These are phyloP conservation scores for Exserohilum rostratum DNA, from an alignment of 2,329 filamentous ascomycete species.

Conservation along the genomic window DNA sequence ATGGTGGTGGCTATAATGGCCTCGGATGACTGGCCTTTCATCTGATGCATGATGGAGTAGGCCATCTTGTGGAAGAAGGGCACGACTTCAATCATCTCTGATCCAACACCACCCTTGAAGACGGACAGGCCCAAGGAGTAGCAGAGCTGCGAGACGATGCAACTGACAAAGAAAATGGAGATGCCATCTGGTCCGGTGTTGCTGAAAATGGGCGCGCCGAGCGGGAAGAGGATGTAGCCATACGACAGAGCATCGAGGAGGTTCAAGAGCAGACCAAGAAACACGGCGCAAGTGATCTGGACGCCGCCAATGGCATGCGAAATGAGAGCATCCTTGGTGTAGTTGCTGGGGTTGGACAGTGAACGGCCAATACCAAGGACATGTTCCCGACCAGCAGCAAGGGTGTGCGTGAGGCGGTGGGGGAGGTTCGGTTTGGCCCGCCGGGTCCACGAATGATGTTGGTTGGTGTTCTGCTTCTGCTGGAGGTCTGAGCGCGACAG, in stretches of 20 bases:
- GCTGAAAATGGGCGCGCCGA: conserved; percentile 84
- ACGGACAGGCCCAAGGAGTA: conserved; percentile 85
- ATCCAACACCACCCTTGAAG: conserved; percentile 90
- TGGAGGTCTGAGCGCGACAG: conserved; percentile 32
- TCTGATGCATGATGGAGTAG: conserved; percentile 76
- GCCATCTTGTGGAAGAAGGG: conserved; percentile 99
- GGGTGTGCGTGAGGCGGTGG: conserved; percentile 24
- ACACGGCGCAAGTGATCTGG: conserved; percentile 79
- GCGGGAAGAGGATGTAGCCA: conserved; percentile 85
- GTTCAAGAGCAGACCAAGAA: conserved; percentile 87
- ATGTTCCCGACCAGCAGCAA: conserved; percentile 29
- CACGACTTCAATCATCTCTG: conserved; percentile 97
- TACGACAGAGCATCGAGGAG: conserved; percentile 95
- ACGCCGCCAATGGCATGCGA: conserved; percentile 68
- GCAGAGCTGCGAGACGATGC: conserved; percentile 88
- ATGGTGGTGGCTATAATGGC: conserved; percentile 94
- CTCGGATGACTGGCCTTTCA: conserved; percentile 81
- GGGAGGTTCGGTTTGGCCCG: conserved; percentile 34
- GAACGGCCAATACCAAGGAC: conserved; percentile 33
- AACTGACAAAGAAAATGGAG: conserved; percentile 98
- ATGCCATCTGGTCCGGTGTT: conserved; percentile 90
- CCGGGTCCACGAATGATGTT: conserved; percentile 11
- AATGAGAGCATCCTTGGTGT: conserved; percentile 72
- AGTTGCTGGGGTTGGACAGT: conserved; percentile 68
- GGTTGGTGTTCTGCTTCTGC: conserved; percentile 19